Percentiles rank a stretch among this genome's conserved stretches.
These are phyloP conservation scores for Tuber calosporum DNA, from an alignment of 495 filamentous ascomycete species.

Conservation along the genomic window DNA sequence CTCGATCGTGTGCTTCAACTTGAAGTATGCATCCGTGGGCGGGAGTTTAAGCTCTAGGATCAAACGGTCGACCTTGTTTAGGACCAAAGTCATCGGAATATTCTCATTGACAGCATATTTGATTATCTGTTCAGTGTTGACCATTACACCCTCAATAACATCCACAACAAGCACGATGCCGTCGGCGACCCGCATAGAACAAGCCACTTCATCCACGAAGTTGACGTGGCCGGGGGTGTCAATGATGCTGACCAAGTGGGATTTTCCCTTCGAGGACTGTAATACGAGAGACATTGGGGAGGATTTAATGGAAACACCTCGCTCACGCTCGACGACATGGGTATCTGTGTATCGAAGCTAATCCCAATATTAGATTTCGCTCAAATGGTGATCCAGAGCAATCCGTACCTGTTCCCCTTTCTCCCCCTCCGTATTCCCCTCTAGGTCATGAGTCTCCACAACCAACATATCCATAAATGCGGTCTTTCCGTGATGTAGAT, in stretches of 20 bases:
- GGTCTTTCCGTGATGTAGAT: conserved; percentile 96
- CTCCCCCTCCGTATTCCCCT: conserved; percentile 69
- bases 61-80: conserved; percentile 96
- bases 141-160: conserved; percentile 95
- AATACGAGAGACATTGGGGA: conserved; percentile 92
- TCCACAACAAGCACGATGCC: conserved; percentile 91
- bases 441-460: conserved; percentile 82
- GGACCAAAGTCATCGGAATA: conserved; percentile 75
- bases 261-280: conserved; percentile 81
- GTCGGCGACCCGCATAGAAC: conserved; percentile 77
- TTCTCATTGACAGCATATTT: conserved; percentile 88
- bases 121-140: conserved; percentile 93
- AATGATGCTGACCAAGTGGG: conserved; percentile 88
- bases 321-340: conserved; percentile 77
- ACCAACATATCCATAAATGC: conserved; percentile 98
- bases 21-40: conserved; percentile 94
- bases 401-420: conserved; percentile 60
- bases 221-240: conserved; percentile 98
- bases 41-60: conserved; percentile 93
- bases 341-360: conserved; percentile 91
- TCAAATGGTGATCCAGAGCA: neutral
- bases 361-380: conserved; percentile 17
- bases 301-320: conserved; percentile 88
- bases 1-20: conserved; percentile 94
- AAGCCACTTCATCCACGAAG: conserved; percentile 93